Evolutionary conservation across 148 eudicot genomes (phyloP).

Genomic region (Camellia lanceoleosa): DNA sequence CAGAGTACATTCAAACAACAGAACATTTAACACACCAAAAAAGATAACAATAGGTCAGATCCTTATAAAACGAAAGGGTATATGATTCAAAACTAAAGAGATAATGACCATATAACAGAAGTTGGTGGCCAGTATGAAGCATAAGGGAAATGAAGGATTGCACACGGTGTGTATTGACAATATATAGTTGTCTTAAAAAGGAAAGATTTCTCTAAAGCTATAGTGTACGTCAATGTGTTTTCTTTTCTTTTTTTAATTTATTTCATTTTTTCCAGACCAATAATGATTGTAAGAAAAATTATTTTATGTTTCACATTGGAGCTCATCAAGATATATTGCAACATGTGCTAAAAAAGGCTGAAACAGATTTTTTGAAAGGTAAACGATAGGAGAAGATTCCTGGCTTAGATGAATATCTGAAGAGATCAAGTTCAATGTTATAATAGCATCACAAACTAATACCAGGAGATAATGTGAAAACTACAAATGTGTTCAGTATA

Average conservation of each 20-base stretch:
- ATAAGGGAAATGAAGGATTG: neutral
- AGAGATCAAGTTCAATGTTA: constrained; percentile 3
- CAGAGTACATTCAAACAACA: constrained; percentile 12
- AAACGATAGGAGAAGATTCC: constrained; percentile 2
- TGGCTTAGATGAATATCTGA: neutral
- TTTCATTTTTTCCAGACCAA: neutral
- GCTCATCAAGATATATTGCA: neutral
- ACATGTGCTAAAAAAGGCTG: neutral
- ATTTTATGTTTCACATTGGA: neutral
- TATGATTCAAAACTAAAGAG: neutral
- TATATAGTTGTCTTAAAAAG: neutral
- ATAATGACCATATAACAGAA: neutral
- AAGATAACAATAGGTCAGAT: too few species aligned
- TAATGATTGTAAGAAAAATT: neutral
- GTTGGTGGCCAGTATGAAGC: neutral
- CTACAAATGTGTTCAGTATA: constrained; percentile 19
- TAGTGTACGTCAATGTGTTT: too few species aligned
- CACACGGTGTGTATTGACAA: neutral
- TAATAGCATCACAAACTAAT: neutral
- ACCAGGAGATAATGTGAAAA: neutral
- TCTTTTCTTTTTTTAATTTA: neutral
- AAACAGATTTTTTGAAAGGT: neutral
- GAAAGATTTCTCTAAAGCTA: neutral
- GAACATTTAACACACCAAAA: neutral
- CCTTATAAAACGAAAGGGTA: neutral